A percentile compares a stretch with the other conserved stretches of the same genome.
Conservation (phyloP, 805 yeast genomes). For the Yarrowia sp. region DNA sequence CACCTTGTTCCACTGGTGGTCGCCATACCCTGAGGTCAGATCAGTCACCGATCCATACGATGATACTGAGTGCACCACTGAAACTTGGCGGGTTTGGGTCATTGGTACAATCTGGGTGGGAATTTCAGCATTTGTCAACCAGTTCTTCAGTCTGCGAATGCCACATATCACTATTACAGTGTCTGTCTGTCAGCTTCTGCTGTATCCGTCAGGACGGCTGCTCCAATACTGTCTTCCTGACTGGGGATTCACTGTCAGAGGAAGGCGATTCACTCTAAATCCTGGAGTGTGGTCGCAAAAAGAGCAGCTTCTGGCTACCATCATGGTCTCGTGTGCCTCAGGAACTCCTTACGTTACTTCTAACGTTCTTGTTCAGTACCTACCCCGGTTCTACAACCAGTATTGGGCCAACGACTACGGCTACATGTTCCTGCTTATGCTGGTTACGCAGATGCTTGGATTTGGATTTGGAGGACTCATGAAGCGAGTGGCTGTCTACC, state of each 20-base stretch:
- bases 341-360: constrained; percentile 38
- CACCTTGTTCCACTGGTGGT: constrained; percentile 31
- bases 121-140: constrained; percentile 32
- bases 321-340: constrained; percentile 42
- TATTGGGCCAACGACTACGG: constrained; percentile 31
- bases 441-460: constrained; percentile 53
- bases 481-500: constrained; percentile 50
- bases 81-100: constrained; percentile 47
- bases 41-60: constrained; percentile 55
- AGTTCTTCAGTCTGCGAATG: constrained; percentile 50
- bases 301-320: constrained; percentile 60
- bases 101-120: constrained; percentile 39
- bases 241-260: constrained; percentile 39
- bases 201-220: constrained; percentile 54
- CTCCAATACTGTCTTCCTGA: constrained; percentile 31
- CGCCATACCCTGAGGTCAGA: constrained; percentile 68
- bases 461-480: constrained; percentile 54
- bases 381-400: constrained; percentile 27
- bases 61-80: constrained; percentile 48
- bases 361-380: constrained; percentile 25
- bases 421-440: constrained; percentile 48
- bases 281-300: constrained; percentile 61
- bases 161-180: constrained; percentile 52
- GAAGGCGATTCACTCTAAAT: constrained; percentile 43
- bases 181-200: constrained; percentile 53